phyloP scores from a whole-genome alignment of 345 rosid genomes.

The Anacardium occidentale region DNA sequence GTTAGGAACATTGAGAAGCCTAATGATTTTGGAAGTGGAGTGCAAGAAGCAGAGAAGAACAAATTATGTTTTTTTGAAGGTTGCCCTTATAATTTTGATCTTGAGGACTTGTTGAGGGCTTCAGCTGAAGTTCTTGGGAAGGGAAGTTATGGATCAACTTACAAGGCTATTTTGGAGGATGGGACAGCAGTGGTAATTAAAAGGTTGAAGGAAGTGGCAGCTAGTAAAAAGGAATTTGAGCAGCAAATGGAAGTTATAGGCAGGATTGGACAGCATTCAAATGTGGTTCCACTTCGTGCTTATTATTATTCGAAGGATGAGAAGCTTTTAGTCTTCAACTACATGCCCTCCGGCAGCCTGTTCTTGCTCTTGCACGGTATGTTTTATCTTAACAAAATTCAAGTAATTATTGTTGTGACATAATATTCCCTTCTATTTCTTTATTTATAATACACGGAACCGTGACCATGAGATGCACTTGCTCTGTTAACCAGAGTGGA shows the following conservation, averaged over 20 bases:
- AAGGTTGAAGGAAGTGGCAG: slow-evolving; percentile 74
- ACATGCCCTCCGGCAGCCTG: slow-evolving; percentile 67
- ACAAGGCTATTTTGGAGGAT: slow-evolving; percentile 76
- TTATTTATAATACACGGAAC: not conserved
- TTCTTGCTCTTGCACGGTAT: slow-evolving; percentile 62
- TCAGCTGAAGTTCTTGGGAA: slow-evolving; percentile 92
- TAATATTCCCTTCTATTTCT: not conserved
- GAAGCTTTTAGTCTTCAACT: slow-evolving; percentile 59
- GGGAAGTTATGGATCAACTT: slow-evolving; percentile 79
- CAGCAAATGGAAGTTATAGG: slow-evolving; percentile 72
- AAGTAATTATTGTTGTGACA: not conserved
- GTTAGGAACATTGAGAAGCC: slow-evolving; percentile 43
- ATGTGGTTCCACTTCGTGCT: slow-evolving; percentile 54
- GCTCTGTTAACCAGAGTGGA: too few species aligned
- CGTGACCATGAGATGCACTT: too few species aligned
- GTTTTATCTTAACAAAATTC: slow-evolving; percentile 6
- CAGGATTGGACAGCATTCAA: slow-evolving; percentile 54
- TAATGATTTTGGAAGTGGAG: slow-evolving; percentile 80
- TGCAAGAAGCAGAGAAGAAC: slow-evolving; percentile 88
- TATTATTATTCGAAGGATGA: slow-evolving; percentile 61
- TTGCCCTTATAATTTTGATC: slow-evolving; percentile 56
- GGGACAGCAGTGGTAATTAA: slow-evolving; percentile 76
- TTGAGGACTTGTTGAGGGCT: slow-evolving; percentile 82
- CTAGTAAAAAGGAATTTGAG: slow-evolving; percentile 72
- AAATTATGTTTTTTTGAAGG: slow-evolving; percentile 74